These are phyloP conservation scores for Monosporascus sp. DNA, from an alignment of 2,329 filamentous ascomycete genomes.

Conservation along the genomic window DNA sequence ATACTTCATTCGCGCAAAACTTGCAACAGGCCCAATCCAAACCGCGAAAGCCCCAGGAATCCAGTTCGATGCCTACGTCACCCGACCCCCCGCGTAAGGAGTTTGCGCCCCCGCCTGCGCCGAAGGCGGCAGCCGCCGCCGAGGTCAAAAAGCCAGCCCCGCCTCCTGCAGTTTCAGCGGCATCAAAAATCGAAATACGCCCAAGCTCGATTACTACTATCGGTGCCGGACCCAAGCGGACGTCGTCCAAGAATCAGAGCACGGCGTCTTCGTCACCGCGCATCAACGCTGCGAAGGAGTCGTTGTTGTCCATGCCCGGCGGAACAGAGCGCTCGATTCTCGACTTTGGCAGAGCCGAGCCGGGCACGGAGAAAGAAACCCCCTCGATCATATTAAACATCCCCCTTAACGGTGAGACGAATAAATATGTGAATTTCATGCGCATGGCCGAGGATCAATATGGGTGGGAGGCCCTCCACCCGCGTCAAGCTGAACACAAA, in stretches of 20 bases:
- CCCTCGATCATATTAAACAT: conserved; percentile 83
- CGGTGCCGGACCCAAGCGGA: conserved; percentile 22
- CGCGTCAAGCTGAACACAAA: conserved; percentile 80
- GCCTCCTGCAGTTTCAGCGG: conserved; percentile 18
- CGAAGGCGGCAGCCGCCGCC: conserved; percentile 19
- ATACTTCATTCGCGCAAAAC: conserved; percentile 29
- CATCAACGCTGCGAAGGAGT: conserved; percentile 44
- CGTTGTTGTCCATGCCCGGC: conserved; percentile 29
- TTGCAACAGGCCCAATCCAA: conserved; percentile 23
- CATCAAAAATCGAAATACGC: conserved; percentile 28
- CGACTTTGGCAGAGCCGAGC: conserved; percentile 55
- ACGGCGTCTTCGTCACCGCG: conserved; percentile 43
- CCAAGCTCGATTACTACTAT: conserved; percentile 30
- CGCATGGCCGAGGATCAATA: conserved; percentile 90
- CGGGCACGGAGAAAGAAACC: conserved; percentile 53
- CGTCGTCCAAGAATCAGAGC: conserved; percentile 32
- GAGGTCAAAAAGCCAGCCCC: conserved; percentile 36
- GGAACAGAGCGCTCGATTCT: conserved; percentile 51
- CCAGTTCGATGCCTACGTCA: conserved; percentile 36
- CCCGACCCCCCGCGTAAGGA: conserved; percentile 35
- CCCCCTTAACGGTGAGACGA: conserved; percentile 72
- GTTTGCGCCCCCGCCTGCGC: conserved; percentile 30
- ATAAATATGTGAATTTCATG: conserved; percentile 93
- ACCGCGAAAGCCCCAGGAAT: conserved; percentile 28
- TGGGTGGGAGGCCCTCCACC: conserved; percentile 90